Evolutionary conservation across 345 rosid species (phyloP).

Genomic region (Camelina laxa): DNA sequence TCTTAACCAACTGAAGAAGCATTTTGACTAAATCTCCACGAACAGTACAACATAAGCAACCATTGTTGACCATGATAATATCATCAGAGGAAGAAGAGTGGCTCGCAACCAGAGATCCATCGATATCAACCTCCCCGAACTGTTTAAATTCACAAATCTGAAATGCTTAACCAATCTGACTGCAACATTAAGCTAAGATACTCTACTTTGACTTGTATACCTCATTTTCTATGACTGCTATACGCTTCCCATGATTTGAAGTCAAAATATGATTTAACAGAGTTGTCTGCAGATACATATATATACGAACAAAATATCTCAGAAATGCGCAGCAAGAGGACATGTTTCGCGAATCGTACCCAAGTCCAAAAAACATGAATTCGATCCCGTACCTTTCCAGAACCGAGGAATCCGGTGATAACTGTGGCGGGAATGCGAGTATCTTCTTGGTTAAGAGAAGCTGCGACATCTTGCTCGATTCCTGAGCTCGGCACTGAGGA

Average conservation of each 20-base stretch:
- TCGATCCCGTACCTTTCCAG: not conserved
- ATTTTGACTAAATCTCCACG: conserved; percentile 81
- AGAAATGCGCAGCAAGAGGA: not conserved
- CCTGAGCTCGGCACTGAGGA: not conserved
- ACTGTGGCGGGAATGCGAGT: conserved; percentile 6
- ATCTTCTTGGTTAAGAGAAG: conserved; percentile 1
- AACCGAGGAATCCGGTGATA: not conserved
- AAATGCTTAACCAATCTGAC: not conserved
- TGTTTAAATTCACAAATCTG: conserved; percentile 33
- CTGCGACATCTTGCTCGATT: not conserved
- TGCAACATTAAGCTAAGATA: not conserved
- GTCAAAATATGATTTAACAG: conserved; percentile 78
- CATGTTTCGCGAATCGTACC: not conserved
- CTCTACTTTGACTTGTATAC: not conserved
- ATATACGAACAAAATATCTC: not conserved
- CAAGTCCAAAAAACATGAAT: not conserved
- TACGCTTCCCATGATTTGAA: conserved; percentile 71
- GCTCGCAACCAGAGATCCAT: conserved; percentile 75
- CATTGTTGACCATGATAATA: conserved; percentile 74
- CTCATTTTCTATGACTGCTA: conserved; percentile 79
- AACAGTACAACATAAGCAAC: conserved; percentile 77
- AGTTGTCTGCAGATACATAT: conserved; percentile 45
- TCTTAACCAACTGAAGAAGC: conserved; percentile 69
- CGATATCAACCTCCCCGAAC: conserved; percentile 79
- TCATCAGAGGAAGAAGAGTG: conserved; percentile 69